Percentiles rank a stretch among this genome's conserved stretches.
Evolutionary conservation across 768 basidiomycete genomes (phyloP).

Genomic region (Leucosporidium scottii): DNA sequence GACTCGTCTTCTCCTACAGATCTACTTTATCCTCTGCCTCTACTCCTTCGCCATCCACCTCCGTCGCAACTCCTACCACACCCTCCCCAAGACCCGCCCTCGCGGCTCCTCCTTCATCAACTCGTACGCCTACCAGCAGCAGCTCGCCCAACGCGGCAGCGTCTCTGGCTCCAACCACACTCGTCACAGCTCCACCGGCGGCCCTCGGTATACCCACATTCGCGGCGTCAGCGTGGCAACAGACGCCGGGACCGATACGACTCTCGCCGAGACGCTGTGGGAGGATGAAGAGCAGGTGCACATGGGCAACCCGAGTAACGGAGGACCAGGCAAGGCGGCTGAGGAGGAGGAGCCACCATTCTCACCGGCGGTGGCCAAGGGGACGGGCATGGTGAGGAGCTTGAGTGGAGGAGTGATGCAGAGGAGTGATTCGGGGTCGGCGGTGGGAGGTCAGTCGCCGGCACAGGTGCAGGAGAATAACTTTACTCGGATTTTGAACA

Average conservation of each 20-base stretch:
- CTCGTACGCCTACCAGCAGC: conserved; percentile 74
- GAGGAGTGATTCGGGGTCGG: not conserved
- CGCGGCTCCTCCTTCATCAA: conserved; percentile 52
- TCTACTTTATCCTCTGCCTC: conserved; percentile 81
- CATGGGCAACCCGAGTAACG: not conserved
- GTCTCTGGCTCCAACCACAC: conserved; percentile 6
- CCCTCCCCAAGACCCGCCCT: conserved; percentile 52
- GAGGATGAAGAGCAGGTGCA: conserved; percentile 15
- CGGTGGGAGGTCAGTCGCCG: not conserved
- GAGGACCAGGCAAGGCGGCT: not conserved
- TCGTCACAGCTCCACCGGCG: conserved; percentile 21
- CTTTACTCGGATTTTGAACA: conserved; percentile 15
- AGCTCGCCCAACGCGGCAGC: conserved; percentile 13
- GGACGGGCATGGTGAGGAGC: conserved; percentile 21
- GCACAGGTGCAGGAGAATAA: not conserved
- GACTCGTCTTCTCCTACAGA: conserved; percentile 46
- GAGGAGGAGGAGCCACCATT: not conserved
- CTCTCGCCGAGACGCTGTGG: conserved; percentile 27
- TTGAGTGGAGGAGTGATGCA: not conserved
- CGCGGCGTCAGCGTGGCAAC: conserved; percentile 21
- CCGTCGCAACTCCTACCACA: conserved; percentile 79
- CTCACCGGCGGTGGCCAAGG: conserved; percentile 22
- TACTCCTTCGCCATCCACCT: conserved; percentile 93
- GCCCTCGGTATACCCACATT: conserved; percentile 26
- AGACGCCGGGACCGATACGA: conserved; percentile 14